Percentiles rank a stretch among this genome's conserved stretches.
Evolutionary conservation across 306 rosid species (phyloP).

Genomic region (Acacia confusa): DNA sequence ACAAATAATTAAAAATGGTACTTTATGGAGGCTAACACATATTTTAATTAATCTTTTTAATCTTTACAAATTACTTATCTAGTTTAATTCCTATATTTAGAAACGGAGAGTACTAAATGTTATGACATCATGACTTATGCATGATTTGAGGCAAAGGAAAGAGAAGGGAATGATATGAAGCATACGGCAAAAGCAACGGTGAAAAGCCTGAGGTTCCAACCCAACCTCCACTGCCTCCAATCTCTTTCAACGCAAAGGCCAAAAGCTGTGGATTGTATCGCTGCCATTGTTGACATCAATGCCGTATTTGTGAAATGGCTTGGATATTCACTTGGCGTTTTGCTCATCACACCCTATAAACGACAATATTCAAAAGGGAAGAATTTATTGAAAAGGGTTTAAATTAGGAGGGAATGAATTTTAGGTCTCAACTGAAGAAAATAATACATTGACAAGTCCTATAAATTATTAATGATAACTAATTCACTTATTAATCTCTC

Average conservation of each 20-base stretch:
- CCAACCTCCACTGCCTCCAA: slow-evolving; percentile 62
- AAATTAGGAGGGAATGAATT: no score
- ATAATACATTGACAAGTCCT: no score
- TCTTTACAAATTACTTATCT: no score
- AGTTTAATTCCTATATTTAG: no score
- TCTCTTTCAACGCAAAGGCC: slow-evolving; percentile 55
- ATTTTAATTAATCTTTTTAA: no score
- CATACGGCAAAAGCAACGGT: slow-evolving; percentile 53
- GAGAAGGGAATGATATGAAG: neutral
- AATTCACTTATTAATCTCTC: no score
- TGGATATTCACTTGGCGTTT: neutral
- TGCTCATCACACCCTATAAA: neutral
- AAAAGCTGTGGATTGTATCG: slow-evolving; percentile 12
- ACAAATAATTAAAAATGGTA: no score
- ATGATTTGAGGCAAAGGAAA: neutral
- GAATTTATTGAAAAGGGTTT: neutral
- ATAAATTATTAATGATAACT: no score
- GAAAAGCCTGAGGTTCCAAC: slow-evolving; percentile 66
- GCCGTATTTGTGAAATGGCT: neutral
- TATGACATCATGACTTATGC: no score
- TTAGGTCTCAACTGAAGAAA: no score
- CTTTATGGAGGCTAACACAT: no score
- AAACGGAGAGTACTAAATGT: no score
- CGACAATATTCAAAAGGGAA: neutral
- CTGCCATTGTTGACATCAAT: neutral